A percentile compares a stretch with the other conserved stretches of the same genome.
Evolutionary conservation across 441 rosid species (phyloP).

Genomic region (Dalechampia spathulata): DNA sequence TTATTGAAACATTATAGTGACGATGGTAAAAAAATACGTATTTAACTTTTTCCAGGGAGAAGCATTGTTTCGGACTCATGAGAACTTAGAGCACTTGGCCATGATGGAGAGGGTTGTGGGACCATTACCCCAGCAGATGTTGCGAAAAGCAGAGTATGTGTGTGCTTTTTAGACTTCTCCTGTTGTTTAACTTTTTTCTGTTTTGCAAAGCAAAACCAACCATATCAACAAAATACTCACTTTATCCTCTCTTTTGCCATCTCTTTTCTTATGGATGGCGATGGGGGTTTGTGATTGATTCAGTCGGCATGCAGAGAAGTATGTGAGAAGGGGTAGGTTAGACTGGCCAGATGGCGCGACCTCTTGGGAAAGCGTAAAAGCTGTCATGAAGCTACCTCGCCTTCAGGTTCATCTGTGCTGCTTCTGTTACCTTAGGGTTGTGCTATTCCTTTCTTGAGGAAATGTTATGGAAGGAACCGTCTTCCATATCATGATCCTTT

Average conservation of each 20-base stretch:
- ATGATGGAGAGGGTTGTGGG: slow-evolving; percentile 84
- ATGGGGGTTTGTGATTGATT: slow-evolving; percentile 1
- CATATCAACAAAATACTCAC: neutral
- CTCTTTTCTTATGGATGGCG: neutral
- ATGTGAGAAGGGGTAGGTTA: slow-evolving; percentile 49
- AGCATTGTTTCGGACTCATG: slow-evolving; percentile 67
- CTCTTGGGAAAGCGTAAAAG: slow-evolving; percentile 53
- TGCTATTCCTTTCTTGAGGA: neutral
- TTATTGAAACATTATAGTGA: neutral
- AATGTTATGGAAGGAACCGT: neutral
- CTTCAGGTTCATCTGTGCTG: slow-evolving; percentile 40
- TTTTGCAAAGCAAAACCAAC: neutral
- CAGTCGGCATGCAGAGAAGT: slow-evolving; percentile 61
- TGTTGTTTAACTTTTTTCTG: slow-evolving; percentile 1
- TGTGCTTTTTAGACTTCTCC: neutral
- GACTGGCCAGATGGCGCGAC: slow-evolving; percentile 67
- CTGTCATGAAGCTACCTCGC: slow-evolving; percentile 48
- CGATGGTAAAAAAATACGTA: neutral
- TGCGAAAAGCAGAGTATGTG: slow-evolving; percentile 49
- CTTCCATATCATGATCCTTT: neutral
- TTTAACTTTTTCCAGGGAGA: slow-evolving; percentile 41
- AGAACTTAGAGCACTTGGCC: slow-evolving; percentile 65
- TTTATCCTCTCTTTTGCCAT: neutral
- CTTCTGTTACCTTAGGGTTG: neutral
- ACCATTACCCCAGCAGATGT: slow-evolving; percentile 51